Evolutionary conservation across 208 protist genomes (phyloP), one percentile per base, ranked within the genome.

Genomic region (Naegleria lovaniensis): DNA sequence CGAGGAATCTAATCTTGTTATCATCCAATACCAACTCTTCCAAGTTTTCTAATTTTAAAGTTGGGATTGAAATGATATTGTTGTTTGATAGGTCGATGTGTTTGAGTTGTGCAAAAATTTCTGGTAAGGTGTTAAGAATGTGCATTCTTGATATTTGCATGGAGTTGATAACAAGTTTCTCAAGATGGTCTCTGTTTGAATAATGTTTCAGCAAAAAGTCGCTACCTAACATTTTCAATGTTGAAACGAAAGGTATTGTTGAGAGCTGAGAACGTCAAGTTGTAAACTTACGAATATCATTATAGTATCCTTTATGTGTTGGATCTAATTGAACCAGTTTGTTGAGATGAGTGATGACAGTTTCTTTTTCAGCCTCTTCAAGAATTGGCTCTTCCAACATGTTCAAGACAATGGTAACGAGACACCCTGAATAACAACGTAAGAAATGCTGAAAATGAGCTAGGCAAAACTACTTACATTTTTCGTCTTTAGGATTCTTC

Each of bases 261-360:
- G 11, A 29, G 19, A 58, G 15, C 15, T n/a, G n/a, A n/a, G n/a
- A n/a, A n/a, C n/a, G n/a, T n/a, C n/a, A n/a, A 36, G 40, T 87
- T 19, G 48, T 38, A 88, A 58, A 36, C 39, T 22, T 88, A n/a
- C 19, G 36, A 38, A 89, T 29, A 67, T 90, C 89, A 38, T 67
- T 5, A 29, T 90, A 90, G 75, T 90, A 90, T 11, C 33, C 38
- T 6, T 84, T 84, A 29, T 59, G 89, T 15, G 29, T 76, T n/a
- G 89, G 33, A 48, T 90, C 89, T 3, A 90, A 19, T 67, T 67
- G 11, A 84, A 90, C 36, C 7, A 90, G 58, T 76, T 90, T 90
- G 7, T 90, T 29, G 16, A 85, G 22, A 39, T 52, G 76, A 29
- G 7, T 40, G 5, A 90, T 6, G 55, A 58, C 29, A 39, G 25